Conservation (phyloP, 1,284 basidiomycete species). For the Trametes versicolor region DNA sequence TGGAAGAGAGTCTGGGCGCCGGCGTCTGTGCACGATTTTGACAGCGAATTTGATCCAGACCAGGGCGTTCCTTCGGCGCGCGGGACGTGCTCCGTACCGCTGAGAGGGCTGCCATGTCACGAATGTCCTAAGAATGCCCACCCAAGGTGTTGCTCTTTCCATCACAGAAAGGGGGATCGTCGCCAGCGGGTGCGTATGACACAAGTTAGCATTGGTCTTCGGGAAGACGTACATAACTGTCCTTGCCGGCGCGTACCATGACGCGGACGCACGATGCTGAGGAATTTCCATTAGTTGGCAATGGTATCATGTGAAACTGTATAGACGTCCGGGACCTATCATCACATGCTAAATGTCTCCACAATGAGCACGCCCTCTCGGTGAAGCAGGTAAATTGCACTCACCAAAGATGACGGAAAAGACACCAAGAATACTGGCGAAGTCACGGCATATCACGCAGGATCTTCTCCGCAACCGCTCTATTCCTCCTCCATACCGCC, state of each 20-base stretch:
- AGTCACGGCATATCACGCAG: constrained; percentile 32
- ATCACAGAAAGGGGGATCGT: constrained; percentile 1
- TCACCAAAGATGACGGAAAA: not conserved
- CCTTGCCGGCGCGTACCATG: not conserved
- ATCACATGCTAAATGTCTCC: not conserved
- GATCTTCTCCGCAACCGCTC: constrained; percentile 33
- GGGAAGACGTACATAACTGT: not conserved
- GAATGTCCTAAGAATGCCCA: not conserved
- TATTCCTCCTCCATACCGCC: constrained; percentile 35
- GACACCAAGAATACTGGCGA: not conserved
- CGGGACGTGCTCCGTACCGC: constrained; percentile 3
- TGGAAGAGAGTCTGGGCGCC: not conserved
- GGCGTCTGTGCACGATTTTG: constrained; percentile 2
- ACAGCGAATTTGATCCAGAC: constrained; percentile 7
- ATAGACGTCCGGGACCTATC: not conserved
- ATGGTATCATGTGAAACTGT: not conserved
- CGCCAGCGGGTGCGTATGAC: not conserved
- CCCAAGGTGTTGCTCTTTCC: not conserved
- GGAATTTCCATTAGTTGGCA: not conserved
- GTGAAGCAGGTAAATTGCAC: not conserved
- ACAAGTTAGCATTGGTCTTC: not conserved
- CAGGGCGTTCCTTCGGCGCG: not conserved
- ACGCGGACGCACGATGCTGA: not conserved
- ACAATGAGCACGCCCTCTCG: not conserved
- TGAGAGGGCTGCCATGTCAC: not conserved